Conservation (phyloP, 1,284 basidiomycete genomes). For the Cryptococcus sp. region DNA sequence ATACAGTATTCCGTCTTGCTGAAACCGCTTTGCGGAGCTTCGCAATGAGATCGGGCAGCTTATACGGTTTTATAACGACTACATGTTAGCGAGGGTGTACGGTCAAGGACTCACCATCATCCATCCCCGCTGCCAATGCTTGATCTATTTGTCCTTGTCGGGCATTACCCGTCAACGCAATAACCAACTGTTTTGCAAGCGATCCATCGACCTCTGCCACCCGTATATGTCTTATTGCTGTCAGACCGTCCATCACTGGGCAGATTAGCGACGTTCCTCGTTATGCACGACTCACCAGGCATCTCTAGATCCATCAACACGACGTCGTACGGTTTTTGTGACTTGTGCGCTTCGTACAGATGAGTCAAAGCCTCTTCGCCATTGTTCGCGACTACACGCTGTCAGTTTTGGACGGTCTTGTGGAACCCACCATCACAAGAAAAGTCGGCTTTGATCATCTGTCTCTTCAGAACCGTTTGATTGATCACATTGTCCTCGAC, state of each 20-base stretch:
- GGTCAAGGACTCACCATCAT: slow-evolving; percentile 37
- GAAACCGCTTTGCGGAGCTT: neutral
- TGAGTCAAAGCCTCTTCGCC: slow-evolving; percentile 51
- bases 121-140: slow-evolving; percentile 40
- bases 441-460: slow-evolving; percentile 50
- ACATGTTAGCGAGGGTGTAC: neutral
- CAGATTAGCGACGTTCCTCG: neutral
- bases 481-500: slow-evolving; percentile 57
- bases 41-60: neutral
- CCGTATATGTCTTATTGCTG: slow-evolving; percentile 37
- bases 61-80: neutral
- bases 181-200: slow-evolving; percentile 35
- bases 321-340: slow-evolving; percentile 21
- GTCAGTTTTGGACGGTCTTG: neutral
- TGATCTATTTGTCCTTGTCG: slow-evolving; percentile 45
- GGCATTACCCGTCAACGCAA: slow-evolving; percentile 48
- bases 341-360: slow-evolving; percentile 26
- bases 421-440: slow-evolving; percentile 38
- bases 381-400: slow-evolving; percentile 46
- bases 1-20: too few relatives aligned
- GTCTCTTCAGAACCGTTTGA: slow-evolving; percentile 53
- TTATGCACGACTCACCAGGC: slow-evolving; percentile 29
- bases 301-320: slow-evolving; percentile 46
- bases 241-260: slow-evolving; percentile 45
- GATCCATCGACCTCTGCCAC: slow-evolving; percentile 31